These are phyloP conservation scores for Annulohypoxylon moriforme DNA, from an alignment of 495 filamentous ascomycete genomes.

Conservation along the genomic window DNA sequence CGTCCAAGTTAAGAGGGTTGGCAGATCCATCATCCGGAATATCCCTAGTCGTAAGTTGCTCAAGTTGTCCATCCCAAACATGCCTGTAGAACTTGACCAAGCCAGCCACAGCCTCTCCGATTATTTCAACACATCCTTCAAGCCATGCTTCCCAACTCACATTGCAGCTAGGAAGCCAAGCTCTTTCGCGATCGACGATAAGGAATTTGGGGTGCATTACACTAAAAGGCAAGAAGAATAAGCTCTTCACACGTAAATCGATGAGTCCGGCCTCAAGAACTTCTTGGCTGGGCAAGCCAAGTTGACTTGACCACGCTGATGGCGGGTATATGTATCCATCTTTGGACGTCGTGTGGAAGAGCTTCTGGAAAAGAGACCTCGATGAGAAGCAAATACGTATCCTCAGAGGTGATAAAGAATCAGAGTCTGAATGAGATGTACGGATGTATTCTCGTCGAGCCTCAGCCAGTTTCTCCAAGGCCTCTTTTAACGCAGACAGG, in stretches of 20 bases:
- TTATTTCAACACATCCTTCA: constrained; percentile 72
- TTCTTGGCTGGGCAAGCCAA: constrained; percentile 68
- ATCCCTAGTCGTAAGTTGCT: constrained; percentile 29
- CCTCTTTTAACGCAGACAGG: constrained; percentile 58
- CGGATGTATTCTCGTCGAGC: constrained; percentile 42
- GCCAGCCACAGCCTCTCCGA: constrained; percentile 64
- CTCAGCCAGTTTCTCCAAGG: constrained; percentile 64
- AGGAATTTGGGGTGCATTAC: constrained; percentile 83
- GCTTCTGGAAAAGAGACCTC: constrained; percentile 71
- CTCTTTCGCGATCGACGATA: constrained; percentile 70
- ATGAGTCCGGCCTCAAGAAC: constrained; percentile 64
- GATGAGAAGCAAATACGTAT: constrained; percentile 76
- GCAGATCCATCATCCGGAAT: neutral
- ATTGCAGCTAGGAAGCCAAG: constrained; percentile 76
- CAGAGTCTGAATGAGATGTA: constrained; percentile 19
- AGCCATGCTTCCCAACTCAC: constrained; percentile 83
- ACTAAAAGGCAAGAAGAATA: constrained; percentile 78
- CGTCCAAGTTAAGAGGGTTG: constrained; percentile 14
- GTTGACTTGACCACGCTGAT: constrained; percentile 62
- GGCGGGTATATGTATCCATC: constrained; percentile 68
- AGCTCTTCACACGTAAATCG: constrained; percentile 72
- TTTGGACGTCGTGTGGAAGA: constrained; percentile 69
- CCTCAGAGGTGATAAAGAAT: constrained; percentile 47
- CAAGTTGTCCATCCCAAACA: constrained; percentile 62
- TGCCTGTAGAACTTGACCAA: constrained; percentile 68